Evolutionary conservation across 2,329 filamentous ascomycete species (phyloP), one percentile per base, ranked within the genome.

Genomic region (Mycocentrospora acerina): DNA sequence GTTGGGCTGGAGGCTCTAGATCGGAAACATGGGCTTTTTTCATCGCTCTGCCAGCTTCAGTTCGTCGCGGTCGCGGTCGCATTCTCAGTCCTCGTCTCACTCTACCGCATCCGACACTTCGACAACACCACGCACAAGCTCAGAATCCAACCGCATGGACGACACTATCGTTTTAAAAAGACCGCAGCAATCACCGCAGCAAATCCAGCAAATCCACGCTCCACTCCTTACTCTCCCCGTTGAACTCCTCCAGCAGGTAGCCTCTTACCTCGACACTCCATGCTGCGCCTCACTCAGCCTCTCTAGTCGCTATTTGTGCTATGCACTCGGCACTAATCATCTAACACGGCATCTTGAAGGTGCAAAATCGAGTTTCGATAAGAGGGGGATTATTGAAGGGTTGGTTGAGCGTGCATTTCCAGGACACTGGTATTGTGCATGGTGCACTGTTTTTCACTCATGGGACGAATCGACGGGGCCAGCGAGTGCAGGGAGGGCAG

Each of bases 391-490:
- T 2, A 55, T 60, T 24, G 52, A 57, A 33, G 42, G 37, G 1
- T 53, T 62, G 5, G 51, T 66, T 11, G 62, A 66, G 36, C 57
- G 60, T 7, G 60, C 62, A 1, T 62, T 66, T 27, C 59, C 60
- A 1, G 51, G 48, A 1, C 48, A 59, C 35, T 66, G 59, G 59
- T 62, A 56, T 48, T 66, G 62, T 39, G 55, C 57, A 2, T 66
- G 59, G 60, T 66, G 62, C 44, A 59, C 62, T 25, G 50, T 34
- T 18, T 66, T 66, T 42, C 62, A 66, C 19, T 7, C 28, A 1
- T 59, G 53, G 53, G 24, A 40, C 10, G 33, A 45, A 11, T 33
- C 3, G 28, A 38, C 7, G 44, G 44, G 46, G 13, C 60, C 47
- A 8, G 33, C 16, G 31, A 34, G 26, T 17, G 18, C 14, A n/a